phyloP scores from a whole-genome alignment of 257 asterid genomes.

The Penstemon davidsonii region DNA sequence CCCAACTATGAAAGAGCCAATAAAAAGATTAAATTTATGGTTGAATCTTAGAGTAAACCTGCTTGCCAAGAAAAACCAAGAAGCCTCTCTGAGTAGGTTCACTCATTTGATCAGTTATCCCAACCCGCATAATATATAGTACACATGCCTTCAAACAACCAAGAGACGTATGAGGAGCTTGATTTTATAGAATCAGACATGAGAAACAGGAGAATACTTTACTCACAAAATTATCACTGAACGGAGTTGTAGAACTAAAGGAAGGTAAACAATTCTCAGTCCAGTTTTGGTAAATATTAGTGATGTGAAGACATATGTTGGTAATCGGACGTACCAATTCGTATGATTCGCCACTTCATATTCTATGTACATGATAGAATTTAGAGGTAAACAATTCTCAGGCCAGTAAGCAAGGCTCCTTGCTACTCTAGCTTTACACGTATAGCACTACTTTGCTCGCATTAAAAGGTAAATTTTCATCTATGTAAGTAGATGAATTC shows the following conservation, averaged over 20 bases:
- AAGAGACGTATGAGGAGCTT: slow-evolving; percentile 36
- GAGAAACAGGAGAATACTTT: slow-evolving; percentile 22
- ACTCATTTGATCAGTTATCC: slow-evolving; percentile 93
- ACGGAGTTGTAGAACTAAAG: slow-evolving; percentile 8
- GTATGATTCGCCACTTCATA: slow-evolving; percentile 9
- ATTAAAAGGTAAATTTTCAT: neutral
- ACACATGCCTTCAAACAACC: slow-evolving; percentile 90
- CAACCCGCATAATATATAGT: slow-evolving; percentile 82
- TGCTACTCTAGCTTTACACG: neutral
- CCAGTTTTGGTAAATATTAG: neutral
- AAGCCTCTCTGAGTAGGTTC: slow-evolving; percentile 95
- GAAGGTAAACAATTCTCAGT: too few relatives aligned
- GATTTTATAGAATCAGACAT: slow-evolving; percentile 24
- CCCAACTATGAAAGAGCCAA: slow-evolving; percentile 21
- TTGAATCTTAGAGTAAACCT: slow-evolving; percentile 60
- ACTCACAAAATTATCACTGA: slow-evolving; percentile 28
- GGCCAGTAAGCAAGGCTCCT: neutral
- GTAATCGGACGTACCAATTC: neutral
- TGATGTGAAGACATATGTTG: neutral
- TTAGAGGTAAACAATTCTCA: neutral
- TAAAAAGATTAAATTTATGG: slow-evolving; percentile 23
- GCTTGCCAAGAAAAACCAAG: slow-evolving; percentile 79
- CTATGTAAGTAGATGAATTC: neutral
- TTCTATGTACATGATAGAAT: neutral
- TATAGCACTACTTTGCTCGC: neutral